A percentile compares a stretch with the other conserved stretches of the same genome.
Evolutionary conservation across 495 filamentous ascomycete genomes (phyloP).

Genomic region (Mytilinidion resinicola): DNA sequence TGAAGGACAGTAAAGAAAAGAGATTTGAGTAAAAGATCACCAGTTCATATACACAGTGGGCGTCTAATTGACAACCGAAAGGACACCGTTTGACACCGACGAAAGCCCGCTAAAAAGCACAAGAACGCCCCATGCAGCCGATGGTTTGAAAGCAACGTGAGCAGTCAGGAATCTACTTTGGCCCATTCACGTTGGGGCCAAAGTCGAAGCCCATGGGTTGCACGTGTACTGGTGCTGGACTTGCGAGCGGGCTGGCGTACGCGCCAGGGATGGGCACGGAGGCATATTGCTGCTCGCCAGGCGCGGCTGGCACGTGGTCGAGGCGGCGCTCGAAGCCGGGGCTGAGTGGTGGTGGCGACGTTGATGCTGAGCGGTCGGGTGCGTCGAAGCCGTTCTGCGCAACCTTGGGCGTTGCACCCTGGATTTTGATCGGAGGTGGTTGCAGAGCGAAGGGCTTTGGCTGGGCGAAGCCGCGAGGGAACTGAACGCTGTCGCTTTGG

Average conservation of each 20-base stretch:
- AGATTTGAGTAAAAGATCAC: too few species aligned
- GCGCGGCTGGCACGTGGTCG: slow-evolving; percentile 47
- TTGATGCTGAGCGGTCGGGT: slow-evolving; percentile 22
- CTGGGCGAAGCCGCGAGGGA: slow-evolving; percentile 35
- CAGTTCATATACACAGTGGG: too few species aligned
- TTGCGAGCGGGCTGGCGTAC: slow-evolving; percentile 37
- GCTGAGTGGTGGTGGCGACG: slow-evolving; percentile 24
- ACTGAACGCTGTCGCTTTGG: slow-evolving; percentile 30
- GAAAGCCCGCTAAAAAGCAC: too few species aligned
- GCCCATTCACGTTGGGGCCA: slow-evolving; percentile 14
- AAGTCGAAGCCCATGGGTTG: slow-evolving; percentile 26
- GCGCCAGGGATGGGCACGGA: slow-evolving; percentile 62
- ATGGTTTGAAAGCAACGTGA: too few species aligned
- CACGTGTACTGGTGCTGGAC: slow-evolving; percentile 11
- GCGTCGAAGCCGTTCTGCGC: slow-evolving; percentile 52
- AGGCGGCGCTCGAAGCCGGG: slow-evolving; percentile 28
- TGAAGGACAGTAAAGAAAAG: too few species aligned
- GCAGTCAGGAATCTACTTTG: not conserved
- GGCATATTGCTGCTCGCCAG: slow-evolving; percentile 60
- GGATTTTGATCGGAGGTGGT: slow-evolving; percentile 70
- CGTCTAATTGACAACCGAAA: too few species aligned
- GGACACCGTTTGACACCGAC: too few species aligned
- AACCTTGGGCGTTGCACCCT: slow-evolving; percentile 65
- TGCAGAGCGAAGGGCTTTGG: slow-evolving; percentile 75
- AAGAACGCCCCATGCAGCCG: too few species aligned